Evolutionary conservation across 164 flowering plant species (phyloP).

Genomic region (Vitis vinifera): DNA sequence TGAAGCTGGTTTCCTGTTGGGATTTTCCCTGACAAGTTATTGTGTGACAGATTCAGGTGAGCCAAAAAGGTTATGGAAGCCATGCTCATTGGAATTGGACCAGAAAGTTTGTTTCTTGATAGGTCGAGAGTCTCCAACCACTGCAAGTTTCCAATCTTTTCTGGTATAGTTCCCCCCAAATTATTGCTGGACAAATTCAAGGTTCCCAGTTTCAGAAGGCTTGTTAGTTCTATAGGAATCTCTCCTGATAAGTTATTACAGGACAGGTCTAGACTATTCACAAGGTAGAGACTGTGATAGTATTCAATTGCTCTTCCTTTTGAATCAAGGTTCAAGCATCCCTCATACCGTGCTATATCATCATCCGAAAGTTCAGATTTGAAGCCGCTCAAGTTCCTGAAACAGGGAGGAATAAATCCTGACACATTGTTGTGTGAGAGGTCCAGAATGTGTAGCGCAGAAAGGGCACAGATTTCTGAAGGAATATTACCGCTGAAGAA

Average conservation of each 20-base stretch:
- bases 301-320: conserved; percentile 9
- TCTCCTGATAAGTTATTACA: conserved; percentile 24
- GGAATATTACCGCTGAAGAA: conserved; percentile 6
- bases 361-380: background rate
- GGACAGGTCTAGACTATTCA: conserved; percentile 33
- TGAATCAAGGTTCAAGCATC: background rate
- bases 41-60: conserved; percentile 34
- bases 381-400: background rate
- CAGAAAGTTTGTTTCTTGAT: conserved; percentile 27
- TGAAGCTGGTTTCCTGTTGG: no score
- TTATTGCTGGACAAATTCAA: conserved; percentile 36
- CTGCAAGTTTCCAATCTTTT: no score
- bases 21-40: no score
- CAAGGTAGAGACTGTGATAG: conserved; percentile 1
- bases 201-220: conserved; percentile 11
- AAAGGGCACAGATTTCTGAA: conserved; percentile 1
- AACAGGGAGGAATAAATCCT: no score
- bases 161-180: conserved; percentile 27
- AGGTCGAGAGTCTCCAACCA: conserved; percentile 29
- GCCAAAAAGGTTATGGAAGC: conserved; percentile 12
- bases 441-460: conserved; percentile 8
- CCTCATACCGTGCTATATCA: background rate
- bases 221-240: conserved; percentile 23
- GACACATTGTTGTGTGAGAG: no score
- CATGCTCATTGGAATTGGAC: conserved; percentile 26